phyloP scores from a whole-genome alignment of 768 basidiomycete genomes.

The Cystobasidium onofrii region DNA sequence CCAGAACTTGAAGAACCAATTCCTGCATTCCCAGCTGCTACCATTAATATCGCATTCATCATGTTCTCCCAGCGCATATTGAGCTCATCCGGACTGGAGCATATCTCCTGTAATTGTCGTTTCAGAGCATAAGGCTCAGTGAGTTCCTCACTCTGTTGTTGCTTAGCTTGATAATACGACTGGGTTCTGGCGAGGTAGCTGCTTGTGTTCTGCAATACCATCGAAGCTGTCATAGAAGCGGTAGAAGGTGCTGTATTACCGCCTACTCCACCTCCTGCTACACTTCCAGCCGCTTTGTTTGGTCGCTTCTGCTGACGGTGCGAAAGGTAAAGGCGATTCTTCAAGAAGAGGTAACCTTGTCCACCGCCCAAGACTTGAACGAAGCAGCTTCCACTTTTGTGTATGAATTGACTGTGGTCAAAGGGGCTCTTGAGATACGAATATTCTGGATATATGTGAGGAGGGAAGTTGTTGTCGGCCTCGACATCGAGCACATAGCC shows the following conservation, averaged over 20 bases:
- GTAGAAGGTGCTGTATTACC: neutral
- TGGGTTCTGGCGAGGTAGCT: neutral
- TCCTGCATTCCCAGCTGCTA: neutral
- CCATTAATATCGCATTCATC: neutral
- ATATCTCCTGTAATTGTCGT: conserved; percentile 5
- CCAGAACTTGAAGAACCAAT: neutral
- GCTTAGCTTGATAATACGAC: conserved; percentile 11
- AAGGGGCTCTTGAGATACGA: conserved; percentile 67
- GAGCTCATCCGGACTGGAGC: conserved; percentile 6
- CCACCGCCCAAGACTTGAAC: conserved; percentile 71
- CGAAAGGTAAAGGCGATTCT: conserved; percentile 32
- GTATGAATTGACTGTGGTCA: conserved; percentile 87
- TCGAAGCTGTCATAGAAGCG: neutral
- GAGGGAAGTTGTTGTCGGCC: conserved; percentile 39
- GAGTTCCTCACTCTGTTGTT: neutral
- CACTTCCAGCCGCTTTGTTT: neutral
- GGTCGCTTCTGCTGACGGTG: conserved; percentile 13
- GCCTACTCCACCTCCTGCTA: neutral
- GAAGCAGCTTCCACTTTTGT: conserved; percentile 79
- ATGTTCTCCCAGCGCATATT: conserved; percentile 11
- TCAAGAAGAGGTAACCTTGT: conserved; percentile 30
- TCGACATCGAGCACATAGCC: conserved; percentile 44
- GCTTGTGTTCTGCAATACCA: neutral
- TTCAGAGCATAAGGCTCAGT: neutral
- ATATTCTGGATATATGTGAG: conserved; percentile 66